These are phyloP conservation scores for Myrmaecium sp. DNA, from an alignment of 2,329 filamentous ascomycete species.

Conservation along the genomic window DNA sequence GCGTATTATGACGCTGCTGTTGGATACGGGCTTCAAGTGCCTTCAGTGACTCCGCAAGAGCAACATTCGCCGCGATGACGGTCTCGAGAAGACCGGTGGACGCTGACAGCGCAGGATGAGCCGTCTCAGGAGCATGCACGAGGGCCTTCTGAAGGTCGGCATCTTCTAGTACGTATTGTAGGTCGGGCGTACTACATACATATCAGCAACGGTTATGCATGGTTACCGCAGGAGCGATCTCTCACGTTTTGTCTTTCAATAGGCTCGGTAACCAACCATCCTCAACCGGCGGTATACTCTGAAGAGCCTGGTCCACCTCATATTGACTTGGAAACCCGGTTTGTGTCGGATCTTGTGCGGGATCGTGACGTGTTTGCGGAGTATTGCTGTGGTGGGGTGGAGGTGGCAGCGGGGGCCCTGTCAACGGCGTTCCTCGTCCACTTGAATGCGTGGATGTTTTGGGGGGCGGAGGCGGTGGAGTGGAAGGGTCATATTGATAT, in stretches of 20 bases:
- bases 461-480: conserved; percentile 31
- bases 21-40: conserved; percentile 42
- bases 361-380: conserved; percentile 6
- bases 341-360: conserved; percentile 5
- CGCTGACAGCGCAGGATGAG: conserved; percentile 53
- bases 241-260: conserved; percentile 69
- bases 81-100: conserved; percentile 48
- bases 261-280: conserved; percentile 64
- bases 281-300: conserved; percentile 18
- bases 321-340: conserved; percentile 2
- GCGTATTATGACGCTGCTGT: conserved; percentile 51
- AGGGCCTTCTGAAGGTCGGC: conserved; percentile 57
- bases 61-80: conserved; percentile 53
- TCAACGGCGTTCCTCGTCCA: conserved; percentile 22
- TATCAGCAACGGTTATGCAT: conserved; percentile 7
- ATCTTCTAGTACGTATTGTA: conserved; percentile 50
- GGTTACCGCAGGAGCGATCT: conserved; percentile 9
- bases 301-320: conserved; percentile 8
- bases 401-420: conserved; percentile 28
- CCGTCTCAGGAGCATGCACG: conserved; percentile 45
- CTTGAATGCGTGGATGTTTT: conserved; percentile 25
- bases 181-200: conserved; percentile 52
- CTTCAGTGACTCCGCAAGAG: conserved; percentile 46
- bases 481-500: conserved; percentile 25
- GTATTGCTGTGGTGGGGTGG: conserved; percentile 9